Conservation (phyloP, 345 rosid genomes). For the Durio zibethinus region DNA sequence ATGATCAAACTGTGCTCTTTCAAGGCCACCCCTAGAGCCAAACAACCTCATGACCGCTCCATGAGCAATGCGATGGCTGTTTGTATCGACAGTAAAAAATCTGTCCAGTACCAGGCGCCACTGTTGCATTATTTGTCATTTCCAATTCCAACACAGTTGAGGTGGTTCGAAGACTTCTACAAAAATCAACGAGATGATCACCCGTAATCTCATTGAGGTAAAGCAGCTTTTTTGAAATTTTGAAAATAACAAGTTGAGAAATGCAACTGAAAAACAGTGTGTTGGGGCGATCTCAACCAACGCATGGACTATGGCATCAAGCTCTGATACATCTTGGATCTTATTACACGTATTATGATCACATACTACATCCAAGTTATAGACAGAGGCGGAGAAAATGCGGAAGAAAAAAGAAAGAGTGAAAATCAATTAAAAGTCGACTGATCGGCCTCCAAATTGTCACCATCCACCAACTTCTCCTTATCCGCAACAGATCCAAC, state of each 20-base stretch:
- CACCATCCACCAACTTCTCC: slow-evolving; percentile 32
- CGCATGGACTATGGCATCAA: neutral
- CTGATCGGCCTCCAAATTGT: slow-evolving; percentile 21
- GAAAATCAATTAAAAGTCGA: slow-evolving; percentile 14
- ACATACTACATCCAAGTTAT: neutral
- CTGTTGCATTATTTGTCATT: neutral
- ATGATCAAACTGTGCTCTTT: neutral
- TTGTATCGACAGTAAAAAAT: neutral
- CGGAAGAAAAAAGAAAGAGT: neutral
- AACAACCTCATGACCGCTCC: neutral
- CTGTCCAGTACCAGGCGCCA: no score
- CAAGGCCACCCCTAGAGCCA: neutral
- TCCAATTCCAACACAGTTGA: neutral
- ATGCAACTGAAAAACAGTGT: neutral
- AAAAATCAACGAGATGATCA: neutral
- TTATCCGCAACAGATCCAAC: slow-evolving; percentile 28
- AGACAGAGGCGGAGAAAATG: slow-evolving; percentile 27
- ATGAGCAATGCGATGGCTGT: neutral
- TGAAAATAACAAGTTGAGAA: neutral
- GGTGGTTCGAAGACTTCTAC: no score
- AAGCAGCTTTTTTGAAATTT: neutral
- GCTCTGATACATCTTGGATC: neutral
- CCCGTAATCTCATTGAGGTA: neutral
- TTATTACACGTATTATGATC: neutral
- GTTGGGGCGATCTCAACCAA: neutral